Evolutionary conservation across 371 early-diverging fungal species (phyloP).

Genomic region (Rhizomucor miehei): DNA sequence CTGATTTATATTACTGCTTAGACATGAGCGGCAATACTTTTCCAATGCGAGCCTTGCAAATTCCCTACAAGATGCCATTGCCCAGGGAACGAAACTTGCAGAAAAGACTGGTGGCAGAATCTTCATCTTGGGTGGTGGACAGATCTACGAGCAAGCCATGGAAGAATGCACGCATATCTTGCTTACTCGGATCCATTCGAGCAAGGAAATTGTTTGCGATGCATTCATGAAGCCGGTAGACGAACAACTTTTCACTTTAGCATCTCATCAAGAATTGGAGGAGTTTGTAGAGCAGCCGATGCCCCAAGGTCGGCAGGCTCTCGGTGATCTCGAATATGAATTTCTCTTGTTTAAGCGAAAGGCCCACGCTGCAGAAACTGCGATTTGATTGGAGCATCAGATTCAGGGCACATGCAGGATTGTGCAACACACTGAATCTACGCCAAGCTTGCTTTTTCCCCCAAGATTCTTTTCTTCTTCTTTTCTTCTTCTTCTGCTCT

Average conservation of each 20-base stretch:
- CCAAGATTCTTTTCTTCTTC: too few species aligned
- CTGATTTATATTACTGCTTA: neutral
- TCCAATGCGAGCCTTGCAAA: slow-evolving; percentile 32
- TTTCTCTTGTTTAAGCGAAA: slow-evolving; percentile 44
- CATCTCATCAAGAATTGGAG: slow-evolving; percentile 38
- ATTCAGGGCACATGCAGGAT: too few species aligned
- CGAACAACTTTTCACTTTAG: slow-evolving; percentile 18
- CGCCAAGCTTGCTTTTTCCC: too few species aligned
- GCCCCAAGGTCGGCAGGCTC: slow-evolving; percentile 36
- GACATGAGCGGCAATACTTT: neutral
- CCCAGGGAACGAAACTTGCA: slow-evolving; percentile 14
- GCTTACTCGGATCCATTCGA: slow-evolving; percentile 56
- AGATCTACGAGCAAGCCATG: slow-evolving; percentile 58
- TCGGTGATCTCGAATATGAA: slow-evolving; percentile 41
- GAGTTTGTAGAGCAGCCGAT: slow-evolving; percentile 38
- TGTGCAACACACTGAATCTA: too few species aligned
- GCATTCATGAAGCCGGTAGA: slow-evolving; percentile 63
- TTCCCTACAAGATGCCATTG: slow-evolving; percentile 54
- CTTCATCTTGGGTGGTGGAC: slow-evolving; percentile 68
- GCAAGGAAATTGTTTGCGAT: slow-evolving; percentile 52
- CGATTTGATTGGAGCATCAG: too few species aligned
- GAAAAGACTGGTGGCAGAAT: slow-evolving; percentile 23
- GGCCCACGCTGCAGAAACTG: too few species aligned
- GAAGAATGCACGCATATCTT: slow-evolving; percentile 55
- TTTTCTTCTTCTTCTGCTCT: too few species aligned